Percentiles rank a stretch among this genome's conserved stretches.
These are phyloP conservation scores for Trichothecium sympodiale DNA, from an alignment of 2,329 filamentous ascomycete genomes.

Conservation along the genomic window DNA sequence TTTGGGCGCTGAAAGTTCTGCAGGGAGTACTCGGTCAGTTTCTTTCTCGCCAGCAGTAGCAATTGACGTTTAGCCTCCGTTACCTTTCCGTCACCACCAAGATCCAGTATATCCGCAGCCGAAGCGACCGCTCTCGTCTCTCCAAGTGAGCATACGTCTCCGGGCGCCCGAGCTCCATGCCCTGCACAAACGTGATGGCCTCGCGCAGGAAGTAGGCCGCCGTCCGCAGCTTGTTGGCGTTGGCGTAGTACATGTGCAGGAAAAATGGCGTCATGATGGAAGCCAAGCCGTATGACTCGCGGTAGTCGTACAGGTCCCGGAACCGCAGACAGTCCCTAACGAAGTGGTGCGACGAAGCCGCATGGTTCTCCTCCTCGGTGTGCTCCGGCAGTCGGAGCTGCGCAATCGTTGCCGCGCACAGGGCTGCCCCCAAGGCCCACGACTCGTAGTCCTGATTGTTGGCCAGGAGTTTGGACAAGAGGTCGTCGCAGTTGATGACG, in stretches of 20 bases:
- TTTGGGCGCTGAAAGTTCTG: slow-evolving; percentile 11
- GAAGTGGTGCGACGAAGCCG: slow-evolving; percentile 1
- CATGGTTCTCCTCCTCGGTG: slow-evolving; percentile 4
- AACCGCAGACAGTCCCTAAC: slow-evolving; percentile 9
- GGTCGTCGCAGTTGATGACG: slow-evolving; percentile 10
- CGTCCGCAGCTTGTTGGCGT: slow-evolving; percentile 15
- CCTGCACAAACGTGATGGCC: slow-evolving; percentile 13
- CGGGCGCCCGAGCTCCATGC: slow-evolving; percentile 11
- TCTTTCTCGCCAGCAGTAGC: neutral
- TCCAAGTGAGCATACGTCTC: slow-evolving; percentile 9
- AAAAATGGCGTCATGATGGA: slow-evolving; percentile 16
- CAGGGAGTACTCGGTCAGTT: neutral
- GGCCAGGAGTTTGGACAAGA: slow-evolving; percentile 8
- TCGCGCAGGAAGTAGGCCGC: slow-evolving; percentile 13
- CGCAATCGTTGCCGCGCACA: slow-evolving; percentile 15
- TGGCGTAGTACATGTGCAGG: slow-evolving; percentile 16
- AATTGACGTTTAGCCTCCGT: neutral
- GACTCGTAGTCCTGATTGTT: slow-evolving; percentile 10
- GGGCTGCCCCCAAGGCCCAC: slow-evolving; percentile 12
- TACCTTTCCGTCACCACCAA: slow-evolving; percentile 12
- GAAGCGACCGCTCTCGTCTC: slow-evolving; percentile 9
- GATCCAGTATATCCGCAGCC: slow-evolving; percentile 13
- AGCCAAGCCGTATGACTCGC: slow-evolving; percentile 9
- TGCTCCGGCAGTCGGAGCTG: slow-evolving; percentile 14
- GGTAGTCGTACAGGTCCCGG: slow-evolving; percentile 12